These are phyloP conservation scores for Phytophthora boehmeriae DNA, from an alignment of 352 stramenopile species.

Conservation along the genomic window DNA sequence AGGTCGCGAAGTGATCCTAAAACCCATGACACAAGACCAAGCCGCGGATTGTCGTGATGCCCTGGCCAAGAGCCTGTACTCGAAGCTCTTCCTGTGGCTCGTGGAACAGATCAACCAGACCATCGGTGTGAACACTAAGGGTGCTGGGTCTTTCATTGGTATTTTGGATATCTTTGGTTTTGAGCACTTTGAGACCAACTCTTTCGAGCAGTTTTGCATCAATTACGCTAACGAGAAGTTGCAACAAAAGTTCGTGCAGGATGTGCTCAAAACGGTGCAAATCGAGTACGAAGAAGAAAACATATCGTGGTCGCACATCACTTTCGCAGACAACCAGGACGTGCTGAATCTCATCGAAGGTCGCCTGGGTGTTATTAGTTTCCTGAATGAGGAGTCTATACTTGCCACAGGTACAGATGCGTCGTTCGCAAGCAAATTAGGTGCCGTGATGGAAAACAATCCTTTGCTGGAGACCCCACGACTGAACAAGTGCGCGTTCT, in stretches of 20 bases:
- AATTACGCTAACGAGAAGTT: slow-evolving; percentile 94
- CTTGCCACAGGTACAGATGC: slow-evolving; percentile 83
- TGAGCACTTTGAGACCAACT: slow-evolving; percentile 92
- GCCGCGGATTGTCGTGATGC: slow-evolving; percentile 91
- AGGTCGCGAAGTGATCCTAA: slow-evolving; percentile 77
- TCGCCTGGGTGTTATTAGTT: slow-evolving; percentile 85
- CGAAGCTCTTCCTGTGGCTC: slow-evolving; percentile 96
- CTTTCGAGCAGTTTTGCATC: slow-evolving; percentile 94
- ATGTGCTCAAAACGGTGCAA: slow-evolving; percentile 94
- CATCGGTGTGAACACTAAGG: slow-evolving; percentile 70
- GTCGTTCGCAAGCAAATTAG: slow-evolving; percentile 89
- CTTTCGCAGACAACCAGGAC: slow-evolving; percentile 91
- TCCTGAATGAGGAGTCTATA: slow-evolving; percentile 91
- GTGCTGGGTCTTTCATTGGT: slow-evolving; percentile 83
- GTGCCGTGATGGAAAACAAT: slow-evolving; percentile 90
- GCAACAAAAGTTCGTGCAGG: slow-evolving; percentile 87
- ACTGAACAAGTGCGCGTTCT: slow-evolving; percentile 84
- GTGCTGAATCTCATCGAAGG: slow-evolving; percentile 92
- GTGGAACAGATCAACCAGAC: slow-evolving; percentile 94
- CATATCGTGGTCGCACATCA: slow-evolving; percentile 91
- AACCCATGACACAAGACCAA: slow-evolving; percentile 87
- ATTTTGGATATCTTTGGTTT: slow-evolving; percentile 95
- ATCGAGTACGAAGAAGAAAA: slow-evolving; percentile 92
- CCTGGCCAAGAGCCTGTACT: slow-evolving; percentile 95
- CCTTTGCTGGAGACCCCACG: slow-evolving; percentile 82